Evolutionary conservation across 176 grass and related monocot genomes (phyloP).

Genomic region (Bolboschoenus planiculmis): DNA sequence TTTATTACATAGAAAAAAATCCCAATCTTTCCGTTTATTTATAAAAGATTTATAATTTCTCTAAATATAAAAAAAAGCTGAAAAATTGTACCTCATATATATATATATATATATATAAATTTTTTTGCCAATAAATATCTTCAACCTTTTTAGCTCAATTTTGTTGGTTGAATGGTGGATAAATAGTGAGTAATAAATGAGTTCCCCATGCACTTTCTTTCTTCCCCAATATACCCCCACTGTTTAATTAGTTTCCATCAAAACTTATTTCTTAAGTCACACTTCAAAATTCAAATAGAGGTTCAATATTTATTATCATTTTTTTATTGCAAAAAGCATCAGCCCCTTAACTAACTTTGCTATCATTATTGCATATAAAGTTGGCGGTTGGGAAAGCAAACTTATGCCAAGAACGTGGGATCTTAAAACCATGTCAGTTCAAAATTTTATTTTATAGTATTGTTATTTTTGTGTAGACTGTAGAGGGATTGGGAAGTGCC

Average conservation of each 20-base stretch:
- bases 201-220: slow-evolving; percentile 1
- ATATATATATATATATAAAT: background rate
- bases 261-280: slow-evolving; percentile 17
- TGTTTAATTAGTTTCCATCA: slow-evolving; percentile 13
- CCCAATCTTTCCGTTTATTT: too few species aligned
- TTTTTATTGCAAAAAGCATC: slow-evolving; percentile 17
- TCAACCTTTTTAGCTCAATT: background rate
- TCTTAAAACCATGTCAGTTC: slow-evolving; percentile 10
- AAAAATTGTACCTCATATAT: too few species aligned
- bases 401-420: slow-evolving; percentile 28
- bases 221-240: too few species aligned
- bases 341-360: slow-evolving; percentile 20
- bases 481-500: background rate
- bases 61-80: too few species aligned
- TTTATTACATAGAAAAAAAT: too few species aligned
- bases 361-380: slow-evolving; percentile 22
- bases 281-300: slow-evolving; percentile 16
- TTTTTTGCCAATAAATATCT: background rate
- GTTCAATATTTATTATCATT: background rate
- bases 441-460: slow-evolving; percentile 2
- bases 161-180: background rate
- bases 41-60: too few species aligned
- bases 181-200: background rate
- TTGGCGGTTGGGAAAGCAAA: slow-evolving; percentile 9
- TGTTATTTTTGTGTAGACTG: background rate